A percentile compares a stretch with the other conserved stretches of the same genome.
Evolutionary conservation across 2,329 filamentous ascomycete genomes (phyloP).

Genomic region (Botrytis pseudocinerea): DNA sequence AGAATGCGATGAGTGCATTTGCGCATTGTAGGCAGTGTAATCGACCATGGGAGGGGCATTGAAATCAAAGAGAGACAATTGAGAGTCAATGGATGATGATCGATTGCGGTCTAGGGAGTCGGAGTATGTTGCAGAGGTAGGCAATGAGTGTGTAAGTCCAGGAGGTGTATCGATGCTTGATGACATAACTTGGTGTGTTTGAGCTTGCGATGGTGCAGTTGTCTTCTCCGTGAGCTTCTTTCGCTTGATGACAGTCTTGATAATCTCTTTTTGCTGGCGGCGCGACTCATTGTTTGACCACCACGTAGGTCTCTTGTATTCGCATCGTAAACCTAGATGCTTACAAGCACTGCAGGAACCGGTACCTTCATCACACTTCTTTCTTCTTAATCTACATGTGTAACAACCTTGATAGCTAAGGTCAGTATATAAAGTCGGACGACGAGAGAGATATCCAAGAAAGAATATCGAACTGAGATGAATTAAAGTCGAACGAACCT

Average conservation of each 20-base stretch:
- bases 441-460: constrained; percentile 42
- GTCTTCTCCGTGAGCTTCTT: constrained; percentile 93
- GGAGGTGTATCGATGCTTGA: constrained; percentile 65
- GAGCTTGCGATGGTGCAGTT: constrained; percentile 51
- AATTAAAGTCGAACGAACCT: constrained; percentile 61
- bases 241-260: constrained; percentile 96
- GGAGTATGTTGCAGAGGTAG: constrained; percentile 77
- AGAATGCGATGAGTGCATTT: constrained; percentile 55
- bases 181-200: constrained; percentile 50
- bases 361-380: constrained; percentile 68
- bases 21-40: constrained; percentile 62
- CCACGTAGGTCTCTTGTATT: constrained; percentile 97
- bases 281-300: constrained; percentile 93
- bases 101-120: constrained; percentile 72
- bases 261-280: constrained; percentile 84
- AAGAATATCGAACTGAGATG: constrained; percentile 47
- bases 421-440: constrained; percentile 50
- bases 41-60: constrained; percentile 58
- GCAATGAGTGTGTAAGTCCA: constrained; percentile 76
- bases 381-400: constrained; percentile 65
- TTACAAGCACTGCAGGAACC: constrained; percentile 66
- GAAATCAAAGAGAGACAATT: constrained; percentile 73
- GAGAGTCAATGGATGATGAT: constrained; percentile 78
- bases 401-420: constrained; percentile 56
- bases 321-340: constrained; percentile 76